A percentile compares a stretch with the other conserved stretches of the same genome.
Conservation (phyloP, 1,139 yeast genomes). For the Scheffersomyces quercinus region DNA sequence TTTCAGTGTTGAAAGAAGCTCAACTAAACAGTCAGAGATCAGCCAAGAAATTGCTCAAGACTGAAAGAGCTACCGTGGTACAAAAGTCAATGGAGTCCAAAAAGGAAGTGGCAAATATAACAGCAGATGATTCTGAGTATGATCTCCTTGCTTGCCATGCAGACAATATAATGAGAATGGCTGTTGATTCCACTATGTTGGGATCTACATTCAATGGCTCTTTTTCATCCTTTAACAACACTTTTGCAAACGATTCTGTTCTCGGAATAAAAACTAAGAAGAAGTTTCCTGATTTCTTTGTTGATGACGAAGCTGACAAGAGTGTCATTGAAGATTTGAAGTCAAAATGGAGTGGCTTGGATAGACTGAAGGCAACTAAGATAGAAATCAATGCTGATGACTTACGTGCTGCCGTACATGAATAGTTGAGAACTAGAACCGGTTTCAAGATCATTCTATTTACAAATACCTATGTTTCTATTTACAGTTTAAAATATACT, state of each 20-base stretch:
- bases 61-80: constrained; percentile 22
- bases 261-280: constrained; percentile 15
- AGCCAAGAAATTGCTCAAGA: constrained; percentile 13
- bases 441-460: constrained; percentile 3
- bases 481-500: constrained; percentile 1
- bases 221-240: constrained; percentile 35
- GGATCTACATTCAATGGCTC: constrained; percentile 37
- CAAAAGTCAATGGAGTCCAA: constrained; percentile 2
- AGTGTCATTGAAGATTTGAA: constrained; percentile 32
- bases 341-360: constrained; percentile 19
- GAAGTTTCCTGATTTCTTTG: constrained; percentile 17
- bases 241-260: constrained; percentile 35
- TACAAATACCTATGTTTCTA: constrained; percentile 1
- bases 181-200: constrained; percentile 49
- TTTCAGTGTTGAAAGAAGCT: constrained; percentile 17
- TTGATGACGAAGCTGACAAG: constrained; percentile 31
- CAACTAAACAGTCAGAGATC: constrained; percentile 10
- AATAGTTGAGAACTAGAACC: constrained; percentile 3
- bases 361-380: constrained; percentile 21
- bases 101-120: constrained; percentile 6
- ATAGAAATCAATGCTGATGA: constrained; percentile 43
- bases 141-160: constrained; percentile 53
- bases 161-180: constrained; percentile 49
- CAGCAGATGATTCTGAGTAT: constrained; percentile 27
- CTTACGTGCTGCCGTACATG: constrained; percentile 30